A percentile compares a stretch with the other conserved stretches of the same genome.
Evolutionary conservation across 129 eudicot species (phyloP).

Genomic region (Chrysanthemum lavandulifolium): DNA sequence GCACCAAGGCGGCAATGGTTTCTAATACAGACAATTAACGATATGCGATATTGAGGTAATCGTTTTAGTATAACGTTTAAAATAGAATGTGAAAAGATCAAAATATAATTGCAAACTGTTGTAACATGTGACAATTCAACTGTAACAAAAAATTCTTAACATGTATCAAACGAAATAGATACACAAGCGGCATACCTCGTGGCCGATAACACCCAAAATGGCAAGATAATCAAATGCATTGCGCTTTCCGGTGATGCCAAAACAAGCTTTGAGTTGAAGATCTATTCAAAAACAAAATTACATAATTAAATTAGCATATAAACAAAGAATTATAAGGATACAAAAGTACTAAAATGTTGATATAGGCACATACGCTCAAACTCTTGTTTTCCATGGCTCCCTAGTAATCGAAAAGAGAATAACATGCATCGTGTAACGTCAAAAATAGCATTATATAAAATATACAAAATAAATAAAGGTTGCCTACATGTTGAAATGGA

Average conservation of each 20-base stretch:
- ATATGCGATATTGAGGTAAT: too few relatives aligned
- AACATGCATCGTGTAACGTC: not conserved
- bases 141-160: too few relatives aligned
- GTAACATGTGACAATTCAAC: too few relatives aligned
- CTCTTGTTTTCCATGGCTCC: slow-evolving; percentile 99
- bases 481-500: slow-evolving; percentile 79
- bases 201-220: slow-evolving; percentile 94
- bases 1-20: too few relatives aligned
- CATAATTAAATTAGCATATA: not conserved
- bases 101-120: too few relatives aligned
- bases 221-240: slow-evolving; percentile 93
- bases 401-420: slow-evolving; percentile 43
- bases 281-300: slow-evolving; percentile 36
- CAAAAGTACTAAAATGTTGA: not conserved
- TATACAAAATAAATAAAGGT: not conserved
- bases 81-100: too few relatives aligned
- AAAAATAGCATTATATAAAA: not conserved
- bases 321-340: not conserved
- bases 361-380: slow-evolving; percentile 58
- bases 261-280: slow-evolving; percentile 88
- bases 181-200: too few relatives aligned
- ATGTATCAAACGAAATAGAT: too few relatives aligned
- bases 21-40: too few relatives aligned
- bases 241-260: slow-evolving; percentile 99
- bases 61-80: too few relatives aligned